A percentile compares a stretch with the other conserved stretches of the same genome.
These are phyloP conservation scores for Colletotrichum truncatum DNA, from an alignment of 2,329 filamentous ascomycete species.

Conservation along the genomic window DNA sequence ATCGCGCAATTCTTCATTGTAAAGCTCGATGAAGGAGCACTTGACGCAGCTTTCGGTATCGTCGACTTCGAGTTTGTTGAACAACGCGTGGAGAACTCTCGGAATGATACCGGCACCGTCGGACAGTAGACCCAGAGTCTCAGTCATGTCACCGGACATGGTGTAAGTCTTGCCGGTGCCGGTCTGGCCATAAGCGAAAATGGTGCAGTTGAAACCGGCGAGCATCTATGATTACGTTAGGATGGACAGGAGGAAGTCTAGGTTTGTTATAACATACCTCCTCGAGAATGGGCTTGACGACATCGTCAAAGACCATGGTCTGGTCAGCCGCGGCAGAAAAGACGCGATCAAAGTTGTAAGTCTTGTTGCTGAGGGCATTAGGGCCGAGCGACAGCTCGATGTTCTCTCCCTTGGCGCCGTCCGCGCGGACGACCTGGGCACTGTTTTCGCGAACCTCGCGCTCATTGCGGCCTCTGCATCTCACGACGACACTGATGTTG, in stretches of 20 bases:
- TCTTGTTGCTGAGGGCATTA: conserved; percentile 92
- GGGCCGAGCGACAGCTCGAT: conserved; percentile 93
- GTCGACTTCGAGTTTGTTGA: conserved; percentile 82
- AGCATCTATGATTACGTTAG: conserved; percentile 72
- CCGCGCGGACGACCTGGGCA: conserved; percentile 87
- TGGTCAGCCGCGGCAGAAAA: conserved; percentile 96
- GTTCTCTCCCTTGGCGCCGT: conserved; percentile 85
- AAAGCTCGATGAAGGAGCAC: conserved; percentile 98
- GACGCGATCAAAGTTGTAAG: conserved; percentile 96
- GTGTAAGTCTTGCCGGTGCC: conserved; percentile 99
- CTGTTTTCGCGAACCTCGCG: conserved; percentile 95
- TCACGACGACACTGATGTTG: conserved; percentile 97
- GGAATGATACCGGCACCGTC: conserved; percentile 96
- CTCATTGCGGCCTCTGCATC: conserved; percentile 91
- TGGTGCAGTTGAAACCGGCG: conserved; percentile 95
- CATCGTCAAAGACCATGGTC: conserved; percentile 92
- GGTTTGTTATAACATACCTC: conserved; percentile 68
- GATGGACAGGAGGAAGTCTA: not conserved
- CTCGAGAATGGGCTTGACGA: conserved; percentile 90
- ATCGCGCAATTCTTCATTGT: conserved; percentile 97
- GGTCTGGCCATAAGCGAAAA: conserved; percentile 98
- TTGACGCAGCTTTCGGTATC: conserved; percentile 89
- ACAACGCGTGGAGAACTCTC: conserved; percentile 86
- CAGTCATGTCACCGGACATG: conserved; percentile 97
- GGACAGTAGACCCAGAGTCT: conserved; percentile 84